phyloP scores from a whole-genome alignment of 306 rosid genomes.

The Cicer pinnatifidum region DNA sequence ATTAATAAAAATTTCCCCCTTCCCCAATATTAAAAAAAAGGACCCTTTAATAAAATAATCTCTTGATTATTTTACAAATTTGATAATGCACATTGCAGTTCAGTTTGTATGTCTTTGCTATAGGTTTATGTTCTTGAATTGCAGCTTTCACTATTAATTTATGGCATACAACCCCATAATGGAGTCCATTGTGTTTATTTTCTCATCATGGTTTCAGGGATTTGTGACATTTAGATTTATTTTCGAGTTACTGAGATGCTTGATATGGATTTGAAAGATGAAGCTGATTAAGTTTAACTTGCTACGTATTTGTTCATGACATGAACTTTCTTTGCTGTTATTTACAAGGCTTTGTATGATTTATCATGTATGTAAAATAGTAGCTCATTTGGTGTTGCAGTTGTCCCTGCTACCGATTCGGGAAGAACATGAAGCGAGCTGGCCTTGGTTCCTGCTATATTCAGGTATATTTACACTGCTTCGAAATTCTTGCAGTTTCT shows the following conservation, averaged over 20 bases:
- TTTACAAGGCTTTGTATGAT: constrained; percentile 14
- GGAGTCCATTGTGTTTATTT: constrained; percentile 9
- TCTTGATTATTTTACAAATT: background rate
- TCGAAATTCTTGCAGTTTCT: constrained; percentile 8
- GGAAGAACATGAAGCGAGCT: constrained; percentile 94
- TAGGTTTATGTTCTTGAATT: constrained; percentile 28
- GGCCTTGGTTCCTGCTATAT: constrained; percentile 78
- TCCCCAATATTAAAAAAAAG: too few relatives aligned
- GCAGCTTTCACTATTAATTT: background rate
- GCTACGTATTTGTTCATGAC: background rate
- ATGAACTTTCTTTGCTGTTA: constrained; percentile 22
- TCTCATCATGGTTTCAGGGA: constrained; percentile 14
- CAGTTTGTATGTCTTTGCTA: background rate
- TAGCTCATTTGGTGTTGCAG: constrained; percentile 60
- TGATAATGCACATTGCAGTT: constrained; percentile 10
- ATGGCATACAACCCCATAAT: background rate
- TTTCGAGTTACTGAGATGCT: constrained; percentile 6
- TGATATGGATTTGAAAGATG: constrained; percentile 36
- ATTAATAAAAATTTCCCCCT: too few relatives aligned
- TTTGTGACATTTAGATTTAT: constrained; percentile 21
- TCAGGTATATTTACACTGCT: constrained; percentile 60
- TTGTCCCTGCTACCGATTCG: constrained; percentile 94
- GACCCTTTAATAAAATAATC: background rate
- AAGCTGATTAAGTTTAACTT: constrained; percentile 1
- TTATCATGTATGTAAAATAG: constrained; percentile 39